Evolutionary conservation across 331 rosid species (phyloP).

Genomic region (Cydonia oblonga): DNA sequence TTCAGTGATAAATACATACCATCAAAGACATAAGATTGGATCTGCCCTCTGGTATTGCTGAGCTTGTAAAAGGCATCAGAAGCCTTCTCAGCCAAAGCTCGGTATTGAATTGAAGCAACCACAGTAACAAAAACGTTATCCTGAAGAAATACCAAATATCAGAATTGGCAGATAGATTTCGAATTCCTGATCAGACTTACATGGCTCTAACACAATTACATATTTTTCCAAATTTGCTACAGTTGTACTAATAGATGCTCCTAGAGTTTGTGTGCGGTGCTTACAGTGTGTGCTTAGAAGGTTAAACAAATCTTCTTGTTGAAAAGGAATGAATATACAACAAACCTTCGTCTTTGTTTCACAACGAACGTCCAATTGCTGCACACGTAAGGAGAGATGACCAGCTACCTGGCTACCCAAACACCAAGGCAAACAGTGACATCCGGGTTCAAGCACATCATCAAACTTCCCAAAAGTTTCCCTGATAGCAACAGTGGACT

Average conservation of each 20-base stretch:
- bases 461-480: slow-evolving; percentile 48
- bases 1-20: slow-evolving; percentile 28
- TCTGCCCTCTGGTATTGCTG: slow-evolving; percentile 64
- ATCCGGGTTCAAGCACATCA: slow-evolving; percentile 49
- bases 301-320: background rate
- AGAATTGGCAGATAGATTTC: background rate
- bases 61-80: slow-evolving; percentile 76
- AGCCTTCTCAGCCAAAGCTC: slow-evolving; percentile 56
- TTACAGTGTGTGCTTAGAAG: background rate
- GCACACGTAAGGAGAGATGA: slow-evolving; percentile 61
- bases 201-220: background rate
- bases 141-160: slow-evolving; percentile 21
- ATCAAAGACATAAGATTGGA: slow-evolving; percentile 79
- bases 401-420: slow-evolving; percentile 42
- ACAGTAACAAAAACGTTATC: slow-evolving; percentile 80
- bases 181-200: background rate
- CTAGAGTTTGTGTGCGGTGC: background rate
- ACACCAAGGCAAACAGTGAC: slow-evolving; percentile 47
- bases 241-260: background rate
- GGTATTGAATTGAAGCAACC: slow-evolving; percentile 75
- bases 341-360: slow-evolving; percentile 81
- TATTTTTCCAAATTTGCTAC: background rate
- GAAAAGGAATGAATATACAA: background rate
- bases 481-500: slow-evolving; percentile 40
- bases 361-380: slow-evolving; percentile 76